Evolutionary conservation across 257 asterid genomes (phyloP), one percentile per base, ranked within the genome.

Genomic region (Petrea volubilis): DNA sequence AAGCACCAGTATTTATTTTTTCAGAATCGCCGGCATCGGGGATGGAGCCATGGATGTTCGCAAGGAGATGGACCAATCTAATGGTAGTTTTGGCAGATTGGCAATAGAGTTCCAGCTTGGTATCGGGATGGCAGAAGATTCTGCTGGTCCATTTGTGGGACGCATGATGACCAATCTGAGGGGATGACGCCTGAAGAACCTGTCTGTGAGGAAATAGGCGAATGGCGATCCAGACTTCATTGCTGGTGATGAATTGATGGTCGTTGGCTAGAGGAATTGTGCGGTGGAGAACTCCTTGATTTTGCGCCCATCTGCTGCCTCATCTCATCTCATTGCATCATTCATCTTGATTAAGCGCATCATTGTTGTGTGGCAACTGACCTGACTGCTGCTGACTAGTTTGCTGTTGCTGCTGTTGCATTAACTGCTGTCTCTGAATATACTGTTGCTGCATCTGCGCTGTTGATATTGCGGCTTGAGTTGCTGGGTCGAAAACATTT

Each of bases 101-200:
- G 98, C 80, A 90, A 73, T 15, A 97, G 97, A 64, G 97, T 93
- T 77, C 93, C 97, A 80, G 75, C 68, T 87, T 87, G 90, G 31
- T 86, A 64, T 31, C 78, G 88, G 59, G 86, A 75, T n/a, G 86
- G 33, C 80, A 78, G 79, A 67, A 85, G 73, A 87, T 80, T 83
- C 82, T 87, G 96, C 82, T 87, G 93, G 81, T 88, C 97, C 47
- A 87, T 81, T 81, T 88, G 98, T 25, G 98, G 96, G 98, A 93
- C 78, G 85, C 79, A 80, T 93, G 96, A 63, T 80, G 96, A 31
- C 85, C 80, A 68, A 93, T 78, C 80, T 88, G 97, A 33, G 97
- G 97, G 24, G 98, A 93, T 59, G 80, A 75, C 15, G 82, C 87
- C 83, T 86, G 97, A 78, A 86, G 91, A 79, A 81, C 74, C 81